Conservation (phyloP, 306 rosid species). For the Cucumis melo region DNA sequence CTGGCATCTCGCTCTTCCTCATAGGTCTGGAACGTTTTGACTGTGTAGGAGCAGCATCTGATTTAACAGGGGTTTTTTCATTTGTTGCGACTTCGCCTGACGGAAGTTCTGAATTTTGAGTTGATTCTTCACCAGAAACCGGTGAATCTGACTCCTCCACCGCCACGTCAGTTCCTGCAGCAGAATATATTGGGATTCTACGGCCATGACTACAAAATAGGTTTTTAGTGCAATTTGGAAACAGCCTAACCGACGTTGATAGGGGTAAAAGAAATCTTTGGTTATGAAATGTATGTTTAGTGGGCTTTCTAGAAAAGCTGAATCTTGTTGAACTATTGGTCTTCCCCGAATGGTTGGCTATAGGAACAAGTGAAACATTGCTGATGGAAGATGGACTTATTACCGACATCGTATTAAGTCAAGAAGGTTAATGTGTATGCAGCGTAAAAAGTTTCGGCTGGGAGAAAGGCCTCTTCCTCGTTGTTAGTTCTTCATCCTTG, state of each 20-base stretch:
- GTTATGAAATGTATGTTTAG: conserved; percentile 27
- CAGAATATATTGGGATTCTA: conserved; percentile 38
- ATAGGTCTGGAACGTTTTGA: conserved; percentile 43
- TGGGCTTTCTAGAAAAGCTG: conserved; percentile 39
- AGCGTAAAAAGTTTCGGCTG: not conserved
- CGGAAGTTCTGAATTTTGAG: conserved; percentile 24
- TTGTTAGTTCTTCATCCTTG: conserved; percentile 21
- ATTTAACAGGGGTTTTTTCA: conserved; percentile 25
- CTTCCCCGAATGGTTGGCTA: conserved; percentile 43
- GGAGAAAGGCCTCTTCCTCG: not conserved
- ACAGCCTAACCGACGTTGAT: conserved; percentile 30
- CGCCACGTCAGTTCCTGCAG: conserved; percentile 60
- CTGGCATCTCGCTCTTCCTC: conserved; percentile 90
- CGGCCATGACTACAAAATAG: conserved; percentile 26
- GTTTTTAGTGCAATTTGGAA: conserved; percentile 31
- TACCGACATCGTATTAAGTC: conserved; percentile 37
- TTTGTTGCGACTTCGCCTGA: conserved; percentile 24
- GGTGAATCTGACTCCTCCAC: conserved; percentile 53
- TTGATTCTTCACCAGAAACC: conserved; percentile 34
- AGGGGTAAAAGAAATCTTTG: conserved; percentile 44
- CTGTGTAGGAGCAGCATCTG: conserved; percentile 24
- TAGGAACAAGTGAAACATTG: conserved; percentile 59
- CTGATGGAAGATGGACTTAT: conserved; percentile 51
- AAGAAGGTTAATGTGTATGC: conserved; percentile 7
- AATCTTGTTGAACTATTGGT: conserved; percentile 32